phyloP scores from a whole-genome alignment of 805 yeast genomes.

The Candida tallmaniae region DNA sequence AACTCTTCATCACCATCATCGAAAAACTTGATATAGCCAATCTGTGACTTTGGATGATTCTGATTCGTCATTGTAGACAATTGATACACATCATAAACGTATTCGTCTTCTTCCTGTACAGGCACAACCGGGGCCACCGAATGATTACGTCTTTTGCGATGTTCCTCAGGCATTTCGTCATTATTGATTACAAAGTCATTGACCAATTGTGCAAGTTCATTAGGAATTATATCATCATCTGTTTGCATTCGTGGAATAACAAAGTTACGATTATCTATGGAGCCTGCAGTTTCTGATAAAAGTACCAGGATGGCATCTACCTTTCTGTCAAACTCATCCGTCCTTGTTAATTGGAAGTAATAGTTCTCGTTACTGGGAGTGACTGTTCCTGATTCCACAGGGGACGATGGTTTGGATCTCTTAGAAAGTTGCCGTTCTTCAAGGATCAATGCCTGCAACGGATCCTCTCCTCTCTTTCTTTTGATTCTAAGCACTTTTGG shows the following conservation, averaged over 20 bases:
- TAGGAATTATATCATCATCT: conserved; percentile 41
- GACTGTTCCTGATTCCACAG: conserved; percentile 27
- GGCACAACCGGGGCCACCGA: neutral
- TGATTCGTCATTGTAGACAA: conserved; percentile 39
- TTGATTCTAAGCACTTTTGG: conserved; percentile 80
- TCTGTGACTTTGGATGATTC: conserved; percentile 43
- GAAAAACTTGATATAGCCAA: conserved; percentile 51
- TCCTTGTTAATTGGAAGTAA: conserved; percentile 32
- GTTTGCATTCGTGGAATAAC: conserved; percentile 30
- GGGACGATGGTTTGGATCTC: conserved; percentile 38
- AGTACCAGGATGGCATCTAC: conserved; percentile 6
- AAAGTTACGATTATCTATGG: conserved; percentile 22
- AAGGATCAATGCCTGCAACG: conserved; percentile 70
- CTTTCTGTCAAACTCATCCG: conserved; percentile 21
- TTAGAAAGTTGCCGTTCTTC: conserved; percentile 37
- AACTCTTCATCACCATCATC: conserved; percentile 50
- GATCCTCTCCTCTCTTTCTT: conserved; percentile 82
- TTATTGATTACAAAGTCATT: conserved; percentile 45
- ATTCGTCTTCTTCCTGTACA: conserved; percentile 44
- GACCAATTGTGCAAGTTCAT: conserved; percentile 74
- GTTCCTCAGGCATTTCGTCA: conserved; percentile 18
- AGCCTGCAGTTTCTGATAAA: conserved; percentile 10
- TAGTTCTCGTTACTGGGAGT: conserved; percentile 20
- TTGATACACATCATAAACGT: conserved; percentile 84
- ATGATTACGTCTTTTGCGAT: conserved; percentile 12